phyloP scores from a whole-genome alignment of 768 basidiomycete genomes.

The Hebeloma cylindrosporum region DNA sequence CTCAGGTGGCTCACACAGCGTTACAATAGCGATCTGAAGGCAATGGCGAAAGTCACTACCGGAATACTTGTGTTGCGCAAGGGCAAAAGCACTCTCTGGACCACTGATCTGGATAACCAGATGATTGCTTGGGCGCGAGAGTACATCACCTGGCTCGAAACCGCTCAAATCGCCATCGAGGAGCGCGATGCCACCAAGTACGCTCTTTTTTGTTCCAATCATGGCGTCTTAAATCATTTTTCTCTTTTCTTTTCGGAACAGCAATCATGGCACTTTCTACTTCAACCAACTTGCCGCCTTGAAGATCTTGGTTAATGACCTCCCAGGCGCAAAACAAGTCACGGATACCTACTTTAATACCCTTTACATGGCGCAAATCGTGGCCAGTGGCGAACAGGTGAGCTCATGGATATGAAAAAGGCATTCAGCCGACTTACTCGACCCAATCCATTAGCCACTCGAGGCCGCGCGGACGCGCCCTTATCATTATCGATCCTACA shows the following conservation, averaged over 20 bases:
- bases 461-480: constrained; percentile 62
- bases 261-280: constrained; percentile 69
- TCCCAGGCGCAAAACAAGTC: constrained; percentile 44
- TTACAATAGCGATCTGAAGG: constrained; percentile 50
- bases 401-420: constrained; percentile 4
- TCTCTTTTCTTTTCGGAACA: too few species aligned
- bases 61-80: constrained; percentile 55
- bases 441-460: constrained; percentile 41
- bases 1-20: neutral
- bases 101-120: constrained; percentile 45
- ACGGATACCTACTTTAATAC: constrained; percentile 51
- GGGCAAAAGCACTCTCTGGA: constrained; percentile 52
- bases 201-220: constrained; percentile 12
- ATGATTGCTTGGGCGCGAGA: constrained; percentile 51
- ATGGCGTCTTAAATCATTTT: neutral
- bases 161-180: constrained; percentile 44
- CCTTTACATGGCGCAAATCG: constrained; percentile 54
- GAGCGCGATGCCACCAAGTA: constrained; percentile 53
- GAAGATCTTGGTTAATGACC: constrained; percentile 54
- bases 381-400: constrained; percentile 58
- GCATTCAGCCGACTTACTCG: neutral
- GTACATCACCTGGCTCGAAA: constrained; percentile 59
- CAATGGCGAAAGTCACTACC: constrained; percentile 54
- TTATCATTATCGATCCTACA: constrained; percentile 68
- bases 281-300: constrained; percentile 59